phyloP scores from a whole-genome alignment of 1,139 yeast species.

The Hyphopichia khmerensis region DNA sequence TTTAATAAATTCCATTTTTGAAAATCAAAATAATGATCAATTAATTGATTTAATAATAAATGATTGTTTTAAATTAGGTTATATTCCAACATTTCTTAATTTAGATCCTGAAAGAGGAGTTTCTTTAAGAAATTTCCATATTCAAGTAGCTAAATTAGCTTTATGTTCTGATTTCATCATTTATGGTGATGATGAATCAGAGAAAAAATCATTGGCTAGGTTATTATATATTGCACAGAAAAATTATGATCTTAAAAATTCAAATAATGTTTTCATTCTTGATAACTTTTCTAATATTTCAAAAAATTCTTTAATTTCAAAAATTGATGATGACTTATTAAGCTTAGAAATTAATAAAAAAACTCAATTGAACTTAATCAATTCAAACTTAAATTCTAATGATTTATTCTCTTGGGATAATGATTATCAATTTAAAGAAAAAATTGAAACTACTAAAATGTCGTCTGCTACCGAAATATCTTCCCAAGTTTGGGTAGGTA shows the following conservation, averaged over 20 bases:
- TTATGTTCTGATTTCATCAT: slow-evolving; percentile 67
- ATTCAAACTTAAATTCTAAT: slow-evolving; percentile 25
- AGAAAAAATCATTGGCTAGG: slow-evolving; percentile 27
- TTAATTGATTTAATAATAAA: slow-evolving; percentile 25
- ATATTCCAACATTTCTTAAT: slow-evolving; percentile 53
- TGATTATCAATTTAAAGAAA: slow-evolving; percentile 71
- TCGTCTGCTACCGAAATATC: slow-evolving; percentile 69
- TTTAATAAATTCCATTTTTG: slow-evolving; percentile 18
- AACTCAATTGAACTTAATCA: slow-evolving; percentile 17
- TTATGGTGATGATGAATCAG: slow-evolving; percentile 30
- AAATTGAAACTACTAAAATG: slow-evolving; percentile 79
- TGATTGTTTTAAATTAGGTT: slow-evolving; percentile 46
- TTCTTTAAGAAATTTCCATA: slow-evolving; percentile 71
- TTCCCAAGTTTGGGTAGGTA: slow-evolving; percentile 75
- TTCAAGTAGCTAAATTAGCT: slow-evolving; percentile 72
- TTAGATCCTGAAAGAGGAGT: slow-evolving; percentile 69
- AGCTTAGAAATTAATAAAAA: slow-evolving; percentile 11
- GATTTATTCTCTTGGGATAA: slow-evolving; percentile 58
- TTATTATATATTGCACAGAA: slow-evolving; percentile 55
- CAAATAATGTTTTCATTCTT: slow-evolving; percentile 19
- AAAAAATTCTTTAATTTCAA: slow-evolving; percentile 4
- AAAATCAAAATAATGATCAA: slow-evolving; percentile 7
- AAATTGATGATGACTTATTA: slow-evolving; percentile 4
- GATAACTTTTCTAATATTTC: slow-evolving; percentile 5
- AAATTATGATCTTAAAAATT: slow-evolving; percentile 8